phyloP scores from a whole-genome alignment of 2,329 filamentous ascomycete genomes.

The Botrytis cinerea region DNA sequence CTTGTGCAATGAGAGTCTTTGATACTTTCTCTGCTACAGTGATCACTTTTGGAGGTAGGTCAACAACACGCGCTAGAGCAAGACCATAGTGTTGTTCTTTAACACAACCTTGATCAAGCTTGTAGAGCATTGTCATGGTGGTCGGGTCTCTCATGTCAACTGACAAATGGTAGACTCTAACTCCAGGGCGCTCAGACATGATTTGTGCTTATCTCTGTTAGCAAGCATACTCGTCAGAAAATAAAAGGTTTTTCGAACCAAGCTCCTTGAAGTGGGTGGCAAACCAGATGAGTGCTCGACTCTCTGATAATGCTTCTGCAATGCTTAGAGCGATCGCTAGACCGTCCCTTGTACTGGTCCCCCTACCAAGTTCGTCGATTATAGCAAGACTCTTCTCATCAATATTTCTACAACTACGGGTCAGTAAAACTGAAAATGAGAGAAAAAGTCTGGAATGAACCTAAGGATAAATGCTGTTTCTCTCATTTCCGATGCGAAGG shows the following conservation, averaged over 20 bases:
- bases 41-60: slow-evolving; percentile 69
- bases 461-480: slow-evolving; percentile 91
- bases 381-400: slow-evolving; percentile 76
- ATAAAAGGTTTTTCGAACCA: slow-evolving; percentile 42
- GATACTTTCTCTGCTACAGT: slow-evolving; percentile 68
- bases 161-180: slow-evolving; percentile 79
- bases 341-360: slow-evolving; percentile 86
- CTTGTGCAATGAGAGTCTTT: slow-evolving; percentile 57
- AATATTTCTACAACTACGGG: slow-evolving; percentile 60
- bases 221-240: not conserved
- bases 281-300: slow-evolving; percentile 82
- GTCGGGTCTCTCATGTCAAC: slow-evolving; percentile 62
- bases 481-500: slow-evolving; percentile 92
- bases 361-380: slow-evolving; percentile 88
- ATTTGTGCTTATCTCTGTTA: slow-evolving; percentile 58
- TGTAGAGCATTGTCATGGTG: slow-evolving; percentile 86
- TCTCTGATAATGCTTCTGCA: slow-evolving; percentile 82
- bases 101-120: slow-evolving; percentile 70
- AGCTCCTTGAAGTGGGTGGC: slow-evolving; percentile 90
- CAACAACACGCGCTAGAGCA: slow-evolving; percentile 73
- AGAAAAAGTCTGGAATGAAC: slow-evolving; percentile 36
- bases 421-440: slow-evolving; percentile 4
- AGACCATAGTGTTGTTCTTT: slow-evolving; percentile 79
- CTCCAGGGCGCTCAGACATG: slow-evolving; percentile 72
- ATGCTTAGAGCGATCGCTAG: slow-evolving; percentile 88